Conservation (phyloP, 1,139 yeast species). For the Tardiomyces blankii region DNA sequence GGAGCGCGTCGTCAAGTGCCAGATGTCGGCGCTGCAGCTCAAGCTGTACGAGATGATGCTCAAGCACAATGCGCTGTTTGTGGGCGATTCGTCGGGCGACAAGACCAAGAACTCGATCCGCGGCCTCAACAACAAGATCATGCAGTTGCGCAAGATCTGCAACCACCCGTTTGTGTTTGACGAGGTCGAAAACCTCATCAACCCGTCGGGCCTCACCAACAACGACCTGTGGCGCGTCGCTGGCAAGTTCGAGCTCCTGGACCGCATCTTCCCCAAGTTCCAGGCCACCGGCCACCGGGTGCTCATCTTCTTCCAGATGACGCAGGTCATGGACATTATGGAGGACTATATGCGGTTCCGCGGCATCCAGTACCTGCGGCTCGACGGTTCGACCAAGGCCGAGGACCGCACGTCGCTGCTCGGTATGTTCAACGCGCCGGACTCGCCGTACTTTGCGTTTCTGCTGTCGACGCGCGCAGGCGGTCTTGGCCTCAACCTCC, state of each 20-base stretch:
- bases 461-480: conserved; percentile 93
- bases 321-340: conserved; percentile 97
- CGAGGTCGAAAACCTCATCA: conserved; percentile 80
- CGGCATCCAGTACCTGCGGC: conserved; percentile 69
- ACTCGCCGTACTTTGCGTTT: conserved; percentile 83
- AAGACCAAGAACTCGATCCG: conserved; percentile 55
- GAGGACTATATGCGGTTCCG: conserved; percentile 79
- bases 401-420: conserved; percentile 85
- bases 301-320: conserved; percentile 93
- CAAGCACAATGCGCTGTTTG: conserved; percentile 75
- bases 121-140: conserved; percentile 86
- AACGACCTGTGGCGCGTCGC: conserved; percentile 73
- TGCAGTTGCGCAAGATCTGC: conserved; percentile 94
- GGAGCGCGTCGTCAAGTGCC: conserved; percentile 90
- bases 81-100: conserved; percentile 41
- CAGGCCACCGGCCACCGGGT: conserved; percentile 81
- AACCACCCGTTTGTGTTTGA: conserved; percentile 97
- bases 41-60: conserved; percentile 83
- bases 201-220: conserved; percentile 56
- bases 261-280: conserved; percentile 80
- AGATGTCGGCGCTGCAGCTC: conserved; percentile 79
- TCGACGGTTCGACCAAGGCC: conserved; percentile 92
- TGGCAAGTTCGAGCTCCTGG: conserved; percentile 88
- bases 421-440: conserved; percentile 73
- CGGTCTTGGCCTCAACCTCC: conserved; percentile 90